These are phyloP conservation scores for Purpureocillium takamizusanense DNA, from an alignment of 2,329 filamentous ascomycete species.

Conservation along the genomic window DNA sequence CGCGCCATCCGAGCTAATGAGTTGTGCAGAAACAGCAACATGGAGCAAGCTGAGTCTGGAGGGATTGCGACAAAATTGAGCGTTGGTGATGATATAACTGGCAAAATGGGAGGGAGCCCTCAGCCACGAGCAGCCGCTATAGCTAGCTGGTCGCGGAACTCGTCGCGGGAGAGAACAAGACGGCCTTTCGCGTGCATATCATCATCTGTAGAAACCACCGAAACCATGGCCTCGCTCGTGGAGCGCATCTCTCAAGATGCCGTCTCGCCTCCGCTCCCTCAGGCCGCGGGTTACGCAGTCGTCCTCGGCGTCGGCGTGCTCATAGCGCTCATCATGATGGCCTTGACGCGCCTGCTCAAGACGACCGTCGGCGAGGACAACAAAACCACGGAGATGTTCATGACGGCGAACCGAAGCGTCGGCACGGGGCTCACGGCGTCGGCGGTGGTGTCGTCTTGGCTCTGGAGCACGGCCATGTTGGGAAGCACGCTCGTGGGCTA, in stretches of 20 bases:
- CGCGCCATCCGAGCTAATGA: conserved; percentile 7
- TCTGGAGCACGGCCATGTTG: conserved; percentile 44
- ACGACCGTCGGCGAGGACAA: conserved; percentile 41
- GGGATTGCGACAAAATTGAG: too few relatives aligned
- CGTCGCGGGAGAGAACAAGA: not conserved
- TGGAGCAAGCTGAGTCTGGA: too few relatives aligned
- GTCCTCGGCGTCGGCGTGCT: conserved; percentile 23
- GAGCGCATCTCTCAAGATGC: too few relatives aligned
- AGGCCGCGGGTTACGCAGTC: conserved; percentile 21
- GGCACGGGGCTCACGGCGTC: conserved; percentile 39
- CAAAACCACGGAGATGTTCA: conserved; percentile 45
- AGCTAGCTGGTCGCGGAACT: too few relatives aligned
- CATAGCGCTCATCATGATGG: conserved; percentile 31
- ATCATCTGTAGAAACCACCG: too few relatives aligned
- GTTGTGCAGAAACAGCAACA: too few relatives aligned
- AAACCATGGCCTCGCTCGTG: too few relatives aligned
- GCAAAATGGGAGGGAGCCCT: too few relatives aligned
- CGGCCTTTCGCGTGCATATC: not conserved
- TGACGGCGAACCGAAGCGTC: conserved; percentile 42
- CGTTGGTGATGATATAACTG: too few relatives aligned
- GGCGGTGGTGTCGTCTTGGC: conserved; percentile 45
- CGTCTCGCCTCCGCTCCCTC: conserved; percentile 17
- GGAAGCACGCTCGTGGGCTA: conserved; percentile 42
- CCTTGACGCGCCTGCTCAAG: conserved; percentile 19
- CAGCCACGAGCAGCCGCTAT: too few relatives aligned